Percentiles rank a stretch among this genome's conserved stretches.
Evolutionary conservation across 1,284 basidiomycete genomes (phyloP).

Genomic region (Ceratobasidium sp.): DNA sequence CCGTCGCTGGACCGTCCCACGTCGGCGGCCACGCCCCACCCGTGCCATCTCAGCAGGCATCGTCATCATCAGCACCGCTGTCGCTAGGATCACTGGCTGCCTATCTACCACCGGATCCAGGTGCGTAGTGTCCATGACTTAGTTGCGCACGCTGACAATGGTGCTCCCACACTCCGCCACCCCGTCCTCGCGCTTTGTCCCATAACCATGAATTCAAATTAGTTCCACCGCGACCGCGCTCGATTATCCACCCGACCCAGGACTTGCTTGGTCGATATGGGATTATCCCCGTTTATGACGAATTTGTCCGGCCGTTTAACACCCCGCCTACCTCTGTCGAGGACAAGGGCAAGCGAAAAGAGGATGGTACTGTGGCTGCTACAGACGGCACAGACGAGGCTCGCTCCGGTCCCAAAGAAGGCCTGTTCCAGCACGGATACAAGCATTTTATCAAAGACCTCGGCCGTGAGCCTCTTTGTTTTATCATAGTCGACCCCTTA

Average conservation of each 20-base stretch:
- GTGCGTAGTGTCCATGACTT: neutral
- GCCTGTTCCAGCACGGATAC: slow-evolving; percentile 34
- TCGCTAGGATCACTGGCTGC: neutral
- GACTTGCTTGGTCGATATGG: slow-evolving; percentile 39
- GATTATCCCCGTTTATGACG: slow-evolving; percentile 40
- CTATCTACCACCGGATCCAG: slow-evolving; percentile 17
- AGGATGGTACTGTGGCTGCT: neutral
- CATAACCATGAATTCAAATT: neutral
- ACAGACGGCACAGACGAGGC: slow-evolving; percentile 10
- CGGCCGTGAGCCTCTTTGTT: slow-evolving; percentile 13
- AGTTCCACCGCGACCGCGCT: slow-evolving; percentile 31
- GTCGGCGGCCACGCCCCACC: neutral
- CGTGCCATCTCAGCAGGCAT: neutral
- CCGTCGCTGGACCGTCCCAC: slow-evolving; percentile 33
- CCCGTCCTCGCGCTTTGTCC: neutral
- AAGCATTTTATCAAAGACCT: slow-evolving; percentile 38
- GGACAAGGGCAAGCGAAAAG: slow-evolving; percentile 38
- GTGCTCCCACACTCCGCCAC: slow-evolving; percentile 28
- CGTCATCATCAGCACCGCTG: neutral
- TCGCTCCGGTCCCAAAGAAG: slow-evolving; percentile 27
- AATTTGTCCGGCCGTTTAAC: slow-evolving; percentile 41
- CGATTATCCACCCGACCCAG: slow-evolving; percentile 39
- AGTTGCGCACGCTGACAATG: slow-evolving; percentile 20
- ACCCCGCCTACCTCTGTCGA: slow-evolving; percentile 15
- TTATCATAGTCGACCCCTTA: neutral